Evolutionary conservation across 306 rosid genomes (phyloP).

Genomic region (Crotalaria pallida): DNA sequence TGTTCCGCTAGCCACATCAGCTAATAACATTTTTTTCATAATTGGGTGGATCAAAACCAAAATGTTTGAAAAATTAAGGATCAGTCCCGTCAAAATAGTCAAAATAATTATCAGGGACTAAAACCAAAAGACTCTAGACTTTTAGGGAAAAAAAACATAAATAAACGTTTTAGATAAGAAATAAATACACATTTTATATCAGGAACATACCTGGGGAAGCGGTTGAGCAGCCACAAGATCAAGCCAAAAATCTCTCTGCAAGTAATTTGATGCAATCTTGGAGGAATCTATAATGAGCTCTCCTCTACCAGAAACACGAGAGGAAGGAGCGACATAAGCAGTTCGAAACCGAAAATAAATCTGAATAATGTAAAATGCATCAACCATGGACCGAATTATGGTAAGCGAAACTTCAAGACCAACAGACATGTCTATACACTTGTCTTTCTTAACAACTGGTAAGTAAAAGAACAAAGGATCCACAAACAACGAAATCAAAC

Average conservation of each 20-base stretch:
- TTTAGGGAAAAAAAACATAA: too few species aligned
- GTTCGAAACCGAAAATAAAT: constrained; percentile 48
- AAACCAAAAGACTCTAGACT: too few species aligned
- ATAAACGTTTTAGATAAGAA: too few species aligned
- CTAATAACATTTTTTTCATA: too few species aligned
- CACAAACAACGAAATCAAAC: constrained; percentile 52
- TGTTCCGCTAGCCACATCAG: too few species aligned
- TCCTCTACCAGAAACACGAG: constrained; percentile 65
- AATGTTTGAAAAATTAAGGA: too few species aligned
- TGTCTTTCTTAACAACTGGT: constrained; percentile 41
- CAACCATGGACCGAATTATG: constrained; percentile 40
- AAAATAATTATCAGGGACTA: too few species aligned
- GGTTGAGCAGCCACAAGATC: constrained; percentile 55
- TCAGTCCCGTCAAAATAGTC: too few species aligned
- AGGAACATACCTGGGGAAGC: constrained; percentile 51
- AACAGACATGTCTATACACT: constrained; percentile 34
- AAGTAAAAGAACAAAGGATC: constrained; percentile 58
- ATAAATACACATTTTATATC: neutral
- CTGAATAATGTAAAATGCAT: constrained; percentile 50
- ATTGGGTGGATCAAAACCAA: too few species aligned
- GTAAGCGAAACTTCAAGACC: constrained; percentile 43
- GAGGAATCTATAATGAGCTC: constrained; percentile 53
- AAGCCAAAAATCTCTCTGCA: constrained; percentile 45
- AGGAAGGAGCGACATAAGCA: constrained; percentile 56
- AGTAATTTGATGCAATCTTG: constrained; percentile 52